A percentile compares a stretch with the other conserved stretches of the same genome.
These are phyloP conservation scores for Ceratobasidium sp. DNA, from an alignment of 1,284 basidiomycete species.

Conservation along the genomic window DNA sequence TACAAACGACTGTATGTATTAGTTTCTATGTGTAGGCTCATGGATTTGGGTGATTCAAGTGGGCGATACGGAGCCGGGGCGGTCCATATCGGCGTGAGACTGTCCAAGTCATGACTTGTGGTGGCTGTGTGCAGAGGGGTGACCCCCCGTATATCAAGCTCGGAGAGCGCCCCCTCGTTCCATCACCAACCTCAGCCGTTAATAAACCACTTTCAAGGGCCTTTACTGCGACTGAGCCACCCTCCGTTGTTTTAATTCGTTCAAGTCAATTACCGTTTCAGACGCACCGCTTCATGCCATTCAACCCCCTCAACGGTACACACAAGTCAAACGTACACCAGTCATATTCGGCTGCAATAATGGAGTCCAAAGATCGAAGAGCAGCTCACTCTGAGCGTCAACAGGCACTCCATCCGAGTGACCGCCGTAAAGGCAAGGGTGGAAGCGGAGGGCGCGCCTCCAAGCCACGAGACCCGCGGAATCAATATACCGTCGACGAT, in stretches of 20 bases:
- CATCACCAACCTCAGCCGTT: not conserved
- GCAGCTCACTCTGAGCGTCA: slow-evolving; percentile 12
- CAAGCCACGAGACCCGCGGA: slow-evolving; percentile 16
- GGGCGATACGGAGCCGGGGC: slow-evolving; percentile 17
- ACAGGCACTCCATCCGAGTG: slow-evolving; percentile 16
- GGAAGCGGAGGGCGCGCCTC: not conserved
- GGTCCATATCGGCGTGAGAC: slow-evolving; percentile 7
- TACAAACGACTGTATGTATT: slow-evolving; percentile 12
- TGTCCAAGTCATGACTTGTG: slow-evolving; percentile 4
- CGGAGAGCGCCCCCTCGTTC: not conserved
- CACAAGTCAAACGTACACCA: not conserved
- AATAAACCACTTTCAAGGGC: not conserved
- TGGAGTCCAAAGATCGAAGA: slow-evolving; percentile 24
- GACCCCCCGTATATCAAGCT: slow-evolving; percentile 12
- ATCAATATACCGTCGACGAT: not conserved
- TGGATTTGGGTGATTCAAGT: not conserved
- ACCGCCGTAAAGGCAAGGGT: slow-evolving; percentile 19
- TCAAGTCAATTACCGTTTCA: not conserved
- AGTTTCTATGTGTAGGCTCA: not conserved
- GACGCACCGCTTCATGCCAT: not conserved
- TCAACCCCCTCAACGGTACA: not conserved
- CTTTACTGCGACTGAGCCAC: not conserved
- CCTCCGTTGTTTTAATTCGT: not conserved
- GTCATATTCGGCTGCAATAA: not conserved
- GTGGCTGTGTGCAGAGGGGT: slow-evolving; percentile 9